Percentiles rank a stretch among this genome's conserved stretches.
These are phyloP conservation scores for Grosmannia serpens DNA, from an alignment of 2,329 filamentous ascomycete genomes.

Conservation along the genomic window DNA sequence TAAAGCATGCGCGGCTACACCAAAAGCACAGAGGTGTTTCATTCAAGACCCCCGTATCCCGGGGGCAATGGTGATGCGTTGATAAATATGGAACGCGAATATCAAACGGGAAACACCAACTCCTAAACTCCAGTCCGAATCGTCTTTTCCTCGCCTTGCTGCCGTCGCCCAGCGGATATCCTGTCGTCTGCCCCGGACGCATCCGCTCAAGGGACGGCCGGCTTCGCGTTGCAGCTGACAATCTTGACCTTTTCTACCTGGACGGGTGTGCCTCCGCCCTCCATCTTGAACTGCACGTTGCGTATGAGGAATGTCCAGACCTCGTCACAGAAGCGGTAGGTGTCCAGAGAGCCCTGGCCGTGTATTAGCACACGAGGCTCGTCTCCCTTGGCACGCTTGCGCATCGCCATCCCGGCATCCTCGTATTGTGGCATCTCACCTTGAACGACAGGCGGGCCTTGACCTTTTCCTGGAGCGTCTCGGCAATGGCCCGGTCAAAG, in stretches of 20 bases:
- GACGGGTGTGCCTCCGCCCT: constrained; percentile 61
- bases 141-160: neutral
- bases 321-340: constrained; percentile 98
- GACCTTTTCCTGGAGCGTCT: constrained; percentile 84
- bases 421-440: constrained; percentile 38
- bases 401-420: neutral
- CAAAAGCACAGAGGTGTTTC: neutral
- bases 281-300: constrained; percentile 97
- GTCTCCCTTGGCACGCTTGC: neutral
- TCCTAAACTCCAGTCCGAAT: neutral
- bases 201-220: constrained; percentile 4
- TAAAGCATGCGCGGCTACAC: neutral
- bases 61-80: neutral
- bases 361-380: neutral
- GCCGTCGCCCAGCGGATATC: neutral
- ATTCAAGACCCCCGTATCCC: neutral
- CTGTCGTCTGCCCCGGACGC: neutral
- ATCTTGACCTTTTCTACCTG: constrained; percentile 88
- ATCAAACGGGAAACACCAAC: neutral
- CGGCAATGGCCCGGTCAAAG: constrained; percentile 88
- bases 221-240: constrained; percentile 91
- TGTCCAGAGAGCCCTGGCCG: constrained; percentile 80
- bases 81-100: neutral
- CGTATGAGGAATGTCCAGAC: constrained; percentile 99
- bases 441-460: constrained; percentile 90